phyloP scores from a whole-genome alignment of 257 asterid species.

The Solanum corneliomulleri region DNA sequence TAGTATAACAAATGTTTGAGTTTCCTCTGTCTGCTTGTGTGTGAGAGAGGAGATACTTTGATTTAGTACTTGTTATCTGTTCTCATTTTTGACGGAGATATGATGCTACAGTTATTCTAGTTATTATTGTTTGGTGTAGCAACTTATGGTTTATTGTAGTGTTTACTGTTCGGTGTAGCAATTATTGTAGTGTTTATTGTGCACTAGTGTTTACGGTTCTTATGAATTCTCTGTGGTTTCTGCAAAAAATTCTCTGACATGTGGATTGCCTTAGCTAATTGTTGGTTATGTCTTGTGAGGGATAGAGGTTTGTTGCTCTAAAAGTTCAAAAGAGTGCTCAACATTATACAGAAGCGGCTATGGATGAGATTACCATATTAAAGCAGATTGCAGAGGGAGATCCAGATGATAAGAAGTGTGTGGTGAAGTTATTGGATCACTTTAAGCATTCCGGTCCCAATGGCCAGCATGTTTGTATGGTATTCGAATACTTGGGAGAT shows the following conservation, averaged over 20 bases:
- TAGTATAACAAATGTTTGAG: neutral
- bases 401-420: slow-evolving; percentile 77
- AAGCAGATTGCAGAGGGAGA: slow-evolving; percentile 94
- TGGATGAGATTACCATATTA: slow-evolving; percentile 87
- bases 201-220: too few species aligned
- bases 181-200: neutral
- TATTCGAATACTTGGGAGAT: slow-evolving; percentile 89
- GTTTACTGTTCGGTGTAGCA: too few species aligned
- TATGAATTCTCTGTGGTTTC: neutral
- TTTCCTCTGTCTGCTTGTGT: neutral
- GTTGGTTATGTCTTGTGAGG: neutral
- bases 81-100: neutral
- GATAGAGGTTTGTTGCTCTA: slow-evolving; percentile 56
- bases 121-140: neutral
- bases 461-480: slow-evolving; percentile 97
- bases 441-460: slow-evolving; percentile 97
- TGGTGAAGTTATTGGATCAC: slow-evolving; percentile 88
- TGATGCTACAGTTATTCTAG: neutral
- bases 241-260: neutral
- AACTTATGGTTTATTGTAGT: neutral
- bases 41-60: neutral
- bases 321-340: slow-evolving; percentile 96
- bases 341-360: slow-evolving; percentile 92
- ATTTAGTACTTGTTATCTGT: neutral
- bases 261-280: neutral